Conservation (phyloP, 2,329 filamentous ascomycete species). For the Penicillium thymicola region DNA sequence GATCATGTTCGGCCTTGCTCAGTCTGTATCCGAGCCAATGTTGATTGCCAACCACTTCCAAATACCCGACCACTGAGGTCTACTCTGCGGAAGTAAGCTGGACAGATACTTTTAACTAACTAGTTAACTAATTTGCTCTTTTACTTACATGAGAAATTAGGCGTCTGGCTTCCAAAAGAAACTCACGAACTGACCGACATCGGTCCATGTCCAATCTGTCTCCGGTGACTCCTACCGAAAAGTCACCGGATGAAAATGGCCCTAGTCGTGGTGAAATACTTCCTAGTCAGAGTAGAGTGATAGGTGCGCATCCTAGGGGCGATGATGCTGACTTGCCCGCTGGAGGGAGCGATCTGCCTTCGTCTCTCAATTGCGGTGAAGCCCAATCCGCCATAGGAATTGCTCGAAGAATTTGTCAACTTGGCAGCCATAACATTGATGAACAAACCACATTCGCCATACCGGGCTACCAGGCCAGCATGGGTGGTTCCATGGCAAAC, state of each 20-base stretch:
- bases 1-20: conserved; percentile 35
- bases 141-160: not conserved
- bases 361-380: conserved; percentile 25
- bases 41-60: conserved; percentile 16
- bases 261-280: not conserved
- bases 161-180: not conserved
- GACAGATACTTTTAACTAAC: not conserved
- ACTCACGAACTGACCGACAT: not conserved
- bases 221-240: not conserved
- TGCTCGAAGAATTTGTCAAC: conserved; percentile 31
- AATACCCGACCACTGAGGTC: not conserved
- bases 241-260: not conserved
- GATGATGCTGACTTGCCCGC: not conserved
- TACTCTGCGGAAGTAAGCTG: conserved; percentile 11
- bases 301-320: not conserved
- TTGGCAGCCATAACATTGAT: conserved; percentile 27
- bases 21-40: conserved; percentile 31
- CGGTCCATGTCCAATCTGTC: not conserved
- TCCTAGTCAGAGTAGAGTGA: not conserved
- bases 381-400: conserved; percentile 38
- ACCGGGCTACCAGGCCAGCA: conserved; percentile 27
- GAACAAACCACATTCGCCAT: conserved; percentile 36
- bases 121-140: not conserved
- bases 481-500: conserved; percentile 3
- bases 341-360: not conserved